A percentile compares a stretch with the other conserved stretches of the same genome.
Evolutionary conservation across 768 basidiomycete genomes (phyloP).

Genomic region (Lactarius akahatsu): DNA sequence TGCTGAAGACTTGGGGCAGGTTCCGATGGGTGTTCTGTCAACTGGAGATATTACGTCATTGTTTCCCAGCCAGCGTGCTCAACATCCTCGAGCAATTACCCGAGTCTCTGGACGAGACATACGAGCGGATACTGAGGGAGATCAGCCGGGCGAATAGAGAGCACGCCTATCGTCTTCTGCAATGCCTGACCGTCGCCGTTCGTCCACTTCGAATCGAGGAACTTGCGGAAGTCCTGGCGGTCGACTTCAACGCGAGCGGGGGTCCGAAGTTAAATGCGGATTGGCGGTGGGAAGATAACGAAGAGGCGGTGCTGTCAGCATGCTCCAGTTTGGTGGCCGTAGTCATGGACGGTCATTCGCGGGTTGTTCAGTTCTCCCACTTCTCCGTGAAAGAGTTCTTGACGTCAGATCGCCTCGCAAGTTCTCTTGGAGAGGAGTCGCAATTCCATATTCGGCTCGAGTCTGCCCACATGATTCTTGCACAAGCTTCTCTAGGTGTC

Average conservation of each 20-base stretch:
- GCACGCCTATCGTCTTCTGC: too few species aligned
- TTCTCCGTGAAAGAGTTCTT: neutral
- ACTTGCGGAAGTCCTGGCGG: neutral
- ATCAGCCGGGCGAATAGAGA: too few species aligned
- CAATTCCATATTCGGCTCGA: neutral
- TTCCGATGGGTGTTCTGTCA: conserved; percentile 9
- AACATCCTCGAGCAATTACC: too few species aligned
- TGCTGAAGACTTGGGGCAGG: neutral
- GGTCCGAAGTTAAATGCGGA: neutral
- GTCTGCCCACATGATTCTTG: neutral
- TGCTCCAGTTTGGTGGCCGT: neutral
- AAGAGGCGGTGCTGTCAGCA: neutral
- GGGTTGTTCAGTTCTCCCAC: neutral
- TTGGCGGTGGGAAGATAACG: neutral
- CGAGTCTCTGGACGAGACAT: too few species aligned
- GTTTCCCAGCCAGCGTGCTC: neutral
- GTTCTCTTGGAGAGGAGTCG: neutral
- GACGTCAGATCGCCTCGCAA: neutral
- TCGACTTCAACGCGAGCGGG: neutral
- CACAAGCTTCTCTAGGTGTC: neutral
- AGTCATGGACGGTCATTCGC: neutral
- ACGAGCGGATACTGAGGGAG: too few species aligned
- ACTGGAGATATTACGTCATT: neutral
- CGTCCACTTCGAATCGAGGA: neutral
- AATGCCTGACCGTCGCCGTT: too few species aligned